Base-by-base conservation (phyloP, 768 basidiomycete genomes). In the Paxillus ammoniavirescens region DNA sequence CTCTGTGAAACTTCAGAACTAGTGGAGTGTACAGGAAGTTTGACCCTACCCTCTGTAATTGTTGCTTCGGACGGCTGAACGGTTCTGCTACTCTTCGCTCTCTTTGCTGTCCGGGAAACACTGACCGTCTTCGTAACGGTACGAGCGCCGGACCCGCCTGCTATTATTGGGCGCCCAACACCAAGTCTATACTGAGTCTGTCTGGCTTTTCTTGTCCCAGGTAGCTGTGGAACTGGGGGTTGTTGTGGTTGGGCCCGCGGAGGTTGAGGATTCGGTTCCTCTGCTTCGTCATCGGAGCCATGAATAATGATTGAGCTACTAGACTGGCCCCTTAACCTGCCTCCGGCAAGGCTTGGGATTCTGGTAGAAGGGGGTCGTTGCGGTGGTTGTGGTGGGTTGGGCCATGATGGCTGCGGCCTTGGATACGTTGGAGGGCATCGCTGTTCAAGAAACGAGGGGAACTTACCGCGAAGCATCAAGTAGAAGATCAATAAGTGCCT, bases 401-500 rank as follows among this genome's bases (percentile, higher is more conserved):
- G 55, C 9, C 65, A 61, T 15, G 64, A 59, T 47, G 47, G 44
- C 50, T 51, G 65, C 17, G 71, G 71, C 45, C 67, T 74, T 51
- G 13, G 8, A 6, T 28, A n/a, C 5, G 61, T 65, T 67, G 74
- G 65, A 73, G 76, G 21, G 73, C 55, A 48, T 50, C 57, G 65
- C 47, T 70, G 67, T 40, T 68, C 70, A 47, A 74, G 73, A 26
- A 73, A 68, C 18, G 12, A 14, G 68, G 63, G 65, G 70, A 65
- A 68, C 75, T 55, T 64, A 72, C 57, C 68, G 71, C 30, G 72
- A 70, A 14, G 76, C 79, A 60, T 86, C 82, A 13, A 89, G 73
- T 26, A 92, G 72, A 15, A 89, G 75, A 64, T 90, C 86, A 62
- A 92, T 89, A 57, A 92, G 74, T 44, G 82, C 84, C 62, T 90